Evolutionary conservation across 2,329 filamentous ascomycete species (phyloP).

Genomic region (Eutypa lata): DNA sequence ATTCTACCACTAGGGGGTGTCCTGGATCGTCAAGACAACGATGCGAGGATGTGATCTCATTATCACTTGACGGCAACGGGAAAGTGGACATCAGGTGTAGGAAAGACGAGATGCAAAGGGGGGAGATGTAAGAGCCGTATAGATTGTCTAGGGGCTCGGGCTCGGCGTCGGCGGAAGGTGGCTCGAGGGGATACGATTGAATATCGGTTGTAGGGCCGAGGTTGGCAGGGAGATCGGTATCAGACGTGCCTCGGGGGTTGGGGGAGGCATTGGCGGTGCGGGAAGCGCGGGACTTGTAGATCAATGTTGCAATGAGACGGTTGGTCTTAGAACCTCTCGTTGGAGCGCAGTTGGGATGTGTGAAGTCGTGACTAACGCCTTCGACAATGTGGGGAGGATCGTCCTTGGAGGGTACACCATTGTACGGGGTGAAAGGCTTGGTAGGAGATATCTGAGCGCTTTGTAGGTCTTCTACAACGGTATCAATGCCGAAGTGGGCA

Average conservation of each 20-base stretch:
- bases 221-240: conserved; percentile 47
- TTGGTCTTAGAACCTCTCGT: conserved; percentile 44
- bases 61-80: conserved; percentile 49
- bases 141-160: conserved; percentile 61
- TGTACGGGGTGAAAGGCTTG: conserved; percentile 48
- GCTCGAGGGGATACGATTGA: conserved; percentile 59
- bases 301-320: conserved; percentile 59
- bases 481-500: conserved; percentile 60
- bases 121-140: conserved; percentile 64
- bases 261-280: conserved; percentile 27
- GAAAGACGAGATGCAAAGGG: conserved; percentile 63
- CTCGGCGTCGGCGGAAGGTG: conserved; percentile 46
- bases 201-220: conserved; percentile 57
- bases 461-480: conserved; percentile 56
- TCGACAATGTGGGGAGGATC: conserved; percentile 60
- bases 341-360: conserved; percentile 61
- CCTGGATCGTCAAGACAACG: conserved; percentile 60
- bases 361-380: conserved; percentile 59
- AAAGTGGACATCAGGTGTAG: conserved; percentile 64
- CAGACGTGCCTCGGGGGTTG: conserved; percentile 33
- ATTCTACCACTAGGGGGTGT: conserved; percentile 63
- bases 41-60: conserved; percentile 57
- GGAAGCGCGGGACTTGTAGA: conserved; percentile 51
- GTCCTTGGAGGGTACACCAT: conserved; percentile 57
- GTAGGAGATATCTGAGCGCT: conserved; percentile 35